Base-by-base conservation (phyloP, 1,139 yeast genomes). In the Kodamaea ohmeri region DNA sequence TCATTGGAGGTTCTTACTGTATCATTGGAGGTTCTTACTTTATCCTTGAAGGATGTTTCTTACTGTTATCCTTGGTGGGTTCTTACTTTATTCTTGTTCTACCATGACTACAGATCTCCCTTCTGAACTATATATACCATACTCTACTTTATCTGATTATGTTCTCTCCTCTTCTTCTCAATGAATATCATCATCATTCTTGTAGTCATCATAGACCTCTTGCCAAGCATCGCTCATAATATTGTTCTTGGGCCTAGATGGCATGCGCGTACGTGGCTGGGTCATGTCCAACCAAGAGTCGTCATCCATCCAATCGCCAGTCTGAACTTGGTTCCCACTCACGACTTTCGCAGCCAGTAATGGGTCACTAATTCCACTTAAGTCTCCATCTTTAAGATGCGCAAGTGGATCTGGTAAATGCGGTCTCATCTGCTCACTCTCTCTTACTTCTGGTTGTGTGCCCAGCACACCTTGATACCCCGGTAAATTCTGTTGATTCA, bases 381-480 rank as follows among this genome's bases (percentile, higher is more conserved):
- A 50, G 15, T 53, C 61, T 1, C 74, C 74, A 36, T 68, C 72
- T 35, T 53, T 53, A n/a, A 71, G 57, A 44, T 71, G 76, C 2
- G 75, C 72, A 38, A 71, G 54, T 0, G 76, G 76, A 43, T 71
- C 76, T 2, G 76, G 74, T 18, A 70, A 55, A 35, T 52, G 65
- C 43, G 56, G 57, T 7, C 13, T 37, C 29, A 37, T 19, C 26
- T 20, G 34, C 34, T 38, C 38, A 16, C 37, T 37, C 19, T 37
- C 40, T n/a, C 17, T n/a, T n/a, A n/a, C n/a, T n/a, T n/a, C n/a
- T n/a, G n/a, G n/a, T n/a, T n/a, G n/a, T n/a, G n/a, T n/a, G n/a
- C n/a, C n/a, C n/a, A n/a, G n/a, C n/a, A n/a, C n/a, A n/a, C n/a
- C n/a, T n/a, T n/a, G n/a, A n/a, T n/a, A n/a, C n/a, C n/a, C n/a